Conservation (phyloP, 2,329 filamentous ascomycete genomes). For the Nemania sp. region DNA sequence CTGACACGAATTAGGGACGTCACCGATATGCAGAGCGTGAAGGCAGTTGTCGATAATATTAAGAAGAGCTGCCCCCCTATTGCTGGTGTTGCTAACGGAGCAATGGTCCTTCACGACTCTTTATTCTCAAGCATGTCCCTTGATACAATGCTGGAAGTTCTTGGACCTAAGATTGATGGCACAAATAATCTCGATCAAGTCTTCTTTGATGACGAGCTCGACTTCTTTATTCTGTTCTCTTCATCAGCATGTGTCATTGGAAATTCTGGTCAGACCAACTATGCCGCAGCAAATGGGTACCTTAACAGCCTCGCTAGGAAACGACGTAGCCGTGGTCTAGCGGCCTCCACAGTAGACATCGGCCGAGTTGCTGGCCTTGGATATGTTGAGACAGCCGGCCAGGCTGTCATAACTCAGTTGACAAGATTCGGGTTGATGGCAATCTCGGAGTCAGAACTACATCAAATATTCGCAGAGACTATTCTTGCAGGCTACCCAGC, state of each 20-base stretch:
- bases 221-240: slow-evolving; percentile 43
- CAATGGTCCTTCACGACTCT: slow-evolving; percentile 43
- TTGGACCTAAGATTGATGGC: slow-evolving; percentile 42
- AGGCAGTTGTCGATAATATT: slow-evolving; percentile 9
- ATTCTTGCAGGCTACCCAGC: slow-evolving; percentile 18
- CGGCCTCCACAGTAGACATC: slow-evolving; percentile 16
- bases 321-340: slow-evolving; percentile 13
- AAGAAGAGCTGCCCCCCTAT: slow-evolving; percentile 35
- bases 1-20: neutral
- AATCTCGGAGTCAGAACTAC: slow-evolving; percentile 19
- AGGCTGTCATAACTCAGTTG: slow-evolving; percentile 9
- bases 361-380: slow-evolving; percentile 26
- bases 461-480: slow-evolving; percentile 20
- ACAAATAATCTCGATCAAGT: slow-evolving; percentile 36
- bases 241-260: slow-evolving; percentile 28
- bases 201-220: slow-evolving; percentile 36
- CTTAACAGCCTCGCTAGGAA: slow-evolving; percentile 2
- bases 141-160: slow-evolving; percentile 26
- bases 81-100: slow-evolving; percentile 43
- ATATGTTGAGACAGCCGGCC: slow-evolving; percentile 24
- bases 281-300: slow-evolving; percentile 12
- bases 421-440: slow-evolving; percentile 8
- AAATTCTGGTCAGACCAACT: slow-evolving; percentile 16
- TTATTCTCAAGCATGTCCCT: slow-evolving; percentile 31
- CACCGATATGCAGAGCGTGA: slow-evolving; percentile 4